phyloP scores from a whole-genome alignment of 106 monocot species.

The Dendrobium catenatum region DNA sequence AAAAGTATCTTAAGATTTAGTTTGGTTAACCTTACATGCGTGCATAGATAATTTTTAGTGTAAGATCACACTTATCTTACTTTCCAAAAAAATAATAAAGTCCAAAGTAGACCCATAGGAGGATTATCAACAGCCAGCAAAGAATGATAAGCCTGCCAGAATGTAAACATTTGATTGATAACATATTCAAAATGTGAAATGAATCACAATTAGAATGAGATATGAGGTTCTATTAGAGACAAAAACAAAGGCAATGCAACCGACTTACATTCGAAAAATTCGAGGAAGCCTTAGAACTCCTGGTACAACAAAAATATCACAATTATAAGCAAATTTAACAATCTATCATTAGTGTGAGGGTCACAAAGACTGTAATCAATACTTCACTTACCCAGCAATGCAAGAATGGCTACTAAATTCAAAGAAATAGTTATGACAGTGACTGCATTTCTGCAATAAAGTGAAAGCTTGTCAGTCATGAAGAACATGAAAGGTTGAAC shows the following conservation, averaged over 20 bases:
- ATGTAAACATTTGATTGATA: neutral
- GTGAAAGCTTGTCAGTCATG: neutral
- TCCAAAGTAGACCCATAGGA: conserved; percentile 76
- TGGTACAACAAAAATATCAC: conserved; percentile 20
- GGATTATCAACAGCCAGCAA: conserved; percentile 66
- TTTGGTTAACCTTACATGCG: neutral
- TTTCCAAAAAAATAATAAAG: conserved; percentile 68
- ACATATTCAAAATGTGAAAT: neutral
- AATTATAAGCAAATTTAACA: neutral
- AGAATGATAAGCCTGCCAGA: conserved; percentile 51
- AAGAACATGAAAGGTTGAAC: neutral
- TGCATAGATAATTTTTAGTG: neutral
- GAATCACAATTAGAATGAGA: neutral
- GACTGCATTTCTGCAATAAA: conserved; percentile 40
- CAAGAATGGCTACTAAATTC: conserved; percentile 25
- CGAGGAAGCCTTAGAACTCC: conserved; percentile 19
- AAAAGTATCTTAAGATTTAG: neutral
- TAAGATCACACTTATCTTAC: neutral
- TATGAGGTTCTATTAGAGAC: neutral
- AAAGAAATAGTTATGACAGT: conserved; percentile 33
- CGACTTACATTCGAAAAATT: conserved; percentile 36
- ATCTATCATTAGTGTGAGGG: neutral
- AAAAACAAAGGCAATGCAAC: neutral
- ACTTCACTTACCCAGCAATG: conserved; percentile 33
- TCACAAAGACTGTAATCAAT: neutral